Evolutionary conservation across 768 basidiomycete species (phyloP), one percentile per base, ranked within the genome.

Genomic region (Tubosaeta brunneosetosa): DNA sequence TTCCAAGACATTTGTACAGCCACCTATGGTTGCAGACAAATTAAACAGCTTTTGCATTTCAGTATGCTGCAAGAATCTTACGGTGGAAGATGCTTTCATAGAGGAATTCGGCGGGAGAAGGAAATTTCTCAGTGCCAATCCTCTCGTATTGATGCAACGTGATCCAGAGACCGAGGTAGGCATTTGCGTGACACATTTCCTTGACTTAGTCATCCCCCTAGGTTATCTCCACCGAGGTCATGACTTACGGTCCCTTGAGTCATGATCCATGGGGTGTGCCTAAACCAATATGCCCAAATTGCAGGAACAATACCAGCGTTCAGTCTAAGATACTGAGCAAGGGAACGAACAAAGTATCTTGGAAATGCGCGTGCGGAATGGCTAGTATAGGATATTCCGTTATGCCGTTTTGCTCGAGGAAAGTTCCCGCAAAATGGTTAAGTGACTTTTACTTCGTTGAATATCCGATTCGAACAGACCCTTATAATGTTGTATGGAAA

Each of bases 251-350:
- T 16, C 7, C 52, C 6, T 22, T 53, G 1, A 53, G 36, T 14
- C 52, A 53, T 6, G 6, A 32, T 27, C 47, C 42, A 17, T 53
- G 36, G 47, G 52, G 52, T 32, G 19, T 53, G 4, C 42, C 52
- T 0, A 53, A 53, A 27, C 47, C 47, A 3, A 1, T 22, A 2
- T 53, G 52, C 5, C 47, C 34, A 1, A 25, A 26, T 31, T 53
- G 52, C 27, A 22, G 27, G 22, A 49, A 19, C 3, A 53, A 49
- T 17, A 6, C 31, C 0, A 37, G 37, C 16, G 16, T 53, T 9
- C 47, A 53, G 26, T 19, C 47, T 1, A 44, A 31, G 12, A 44
- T 31, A 22, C 22, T 3, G 22, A 22, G 22, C 22, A 22, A 22
- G n/a, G 31, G 27, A 25, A 31, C n/a, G 12, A 12, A 12, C 6